A percentile compares a stretch with the other conserved stretches of the same genome.
These are phyloP conservation scores for Caulochytrium protostelioides DNA, from an alignment of 371 early-diverging fungal genomes.

Conservation along the genomic window DNA sequence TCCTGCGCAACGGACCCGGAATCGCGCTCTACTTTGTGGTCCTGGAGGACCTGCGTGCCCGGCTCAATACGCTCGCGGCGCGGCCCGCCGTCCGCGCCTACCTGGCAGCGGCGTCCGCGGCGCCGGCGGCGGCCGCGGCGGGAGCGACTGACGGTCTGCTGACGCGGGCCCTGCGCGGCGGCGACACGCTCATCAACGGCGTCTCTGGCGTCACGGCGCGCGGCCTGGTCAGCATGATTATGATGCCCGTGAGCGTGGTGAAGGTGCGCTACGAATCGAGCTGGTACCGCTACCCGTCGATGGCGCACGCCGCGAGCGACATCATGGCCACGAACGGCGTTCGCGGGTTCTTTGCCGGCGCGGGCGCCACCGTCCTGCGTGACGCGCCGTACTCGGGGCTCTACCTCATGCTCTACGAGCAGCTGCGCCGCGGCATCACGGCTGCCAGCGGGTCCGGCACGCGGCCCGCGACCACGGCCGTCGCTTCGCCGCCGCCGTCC, in stretches of 20 bases:
- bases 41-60: constrained; percentile 21
- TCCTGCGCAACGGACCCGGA: constrained; percentile 58
- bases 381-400: constrained; percentile 91
- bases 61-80: background rate
- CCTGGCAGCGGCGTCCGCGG: no score
- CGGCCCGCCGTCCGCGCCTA: no score
- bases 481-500: no score
- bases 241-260: constrained; percentile 87
- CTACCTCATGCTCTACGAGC: constrained; percentile 81
- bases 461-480: no score
- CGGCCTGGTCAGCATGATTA: no score
- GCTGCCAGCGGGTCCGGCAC: background rate
- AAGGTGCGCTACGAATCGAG: constrained; percentile 84
- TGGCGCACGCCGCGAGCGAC: constrained; percentile 34
- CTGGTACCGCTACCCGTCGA: constrained; percentile 49
- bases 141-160: no score
- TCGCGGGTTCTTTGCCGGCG: constrained; percentile 65
- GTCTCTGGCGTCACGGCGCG: no score
- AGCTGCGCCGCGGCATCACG: constrained; percentile 20
- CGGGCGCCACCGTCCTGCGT: constrained; percentile 68
- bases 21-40: constrained; percentile 55
- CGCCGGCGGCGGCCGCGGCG: no score
- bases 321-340: constrained; percentile 30
- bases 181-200: no score
- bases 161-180: no score